phyloP scores from a whole-genome alignment of 805 yeast genomes.

The Pichia phayaonensis region DNA sequence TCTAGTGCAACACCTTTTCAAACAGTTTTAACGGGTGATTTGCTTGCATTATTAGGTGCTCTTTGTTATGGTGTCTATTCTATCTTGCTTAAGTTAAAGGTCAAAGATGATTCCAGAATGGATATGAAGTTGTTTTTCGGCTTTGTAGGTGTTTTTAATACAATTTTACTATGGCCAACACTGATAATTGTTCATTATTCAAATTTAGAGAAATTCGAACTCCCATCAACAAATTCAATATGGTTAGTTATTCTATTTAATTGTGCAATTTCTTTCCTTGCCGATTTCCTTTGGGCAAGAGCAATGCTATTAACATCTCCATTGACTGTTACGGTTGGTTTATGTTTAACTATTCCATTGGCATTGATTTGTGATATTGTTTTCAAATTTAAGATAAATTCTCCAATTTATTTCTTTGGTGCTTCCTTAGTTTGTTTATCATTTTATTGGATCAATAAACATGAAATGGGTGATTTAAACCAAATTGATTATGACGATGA shows the following conservation, averaged over 20 bases:
- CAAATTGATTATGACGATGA: not conserved
- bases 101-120: constrained; percentile 64
- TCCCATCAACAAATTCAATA: constrained; percentile 52
- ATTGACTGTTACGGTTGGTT: constrained; percentile 89
- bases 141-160: constrained; percentile 82
- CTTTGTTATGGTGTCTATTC: constrained; percentile 88
- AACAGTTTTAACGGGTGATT: constrained; percentile 53
- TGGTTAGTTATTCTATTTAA: constrained; percentile 52
- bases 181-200: constrained; percentile 54
- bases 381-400: constrained; percentile 55
- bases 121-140: constrained; percentile 90
- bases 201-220: constrained; percentile 62
- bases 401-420: constrained; percentile 63
- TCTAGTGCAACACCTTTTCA: constrained; percentile 12
- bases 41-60: constrained; percentile 78
- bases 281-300: constrained; percentile 94
- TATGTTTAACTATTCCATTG: constrained; percentile 87
- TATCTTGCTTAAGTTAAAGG: constrained; percentile 66
- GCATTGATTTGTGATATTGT: constrained; percentile 89
- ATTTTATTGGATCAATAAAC: constrained; percentile 74
- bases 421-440: constrained; percentile 76
- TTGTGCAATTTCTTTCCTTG: constrained; percentile 70
- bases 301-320: constrained; percentile 93
- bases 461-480: constrained; percentile 53
- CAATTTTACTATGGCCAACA: constrained; percentile 76